A percentile compares a stretch with the other conserved stretches of the same genome.
Evolutionary conservation across 495 filamentous ascomycete genomes (phyloP).

Genomic region (Penicillium longicatenatum): DNA sequence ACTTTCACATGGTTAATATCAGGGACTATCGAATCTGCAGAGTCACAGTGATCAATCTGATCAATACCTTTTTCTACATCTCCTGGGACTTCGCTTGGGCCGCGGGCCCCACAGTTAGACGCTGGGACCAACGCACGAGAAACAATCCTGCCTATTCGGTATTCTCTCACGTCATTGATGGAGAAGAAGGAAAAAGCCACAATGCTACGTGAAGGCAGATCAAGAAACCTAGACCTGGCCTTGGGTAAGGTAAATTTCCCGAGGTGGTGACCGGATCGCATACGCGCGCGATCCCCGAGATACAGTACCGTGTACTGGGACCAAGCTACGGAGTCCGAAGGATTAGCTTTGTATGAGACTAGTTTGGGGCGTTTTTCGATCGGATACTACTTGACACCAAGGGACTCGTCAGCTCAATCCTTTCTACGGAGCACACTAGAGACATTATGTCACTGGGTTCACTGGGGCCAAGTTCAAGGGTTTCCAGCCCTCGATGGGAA

Average conservation of each 20-base stretch:
- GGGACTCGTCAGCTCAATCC: not conserved
- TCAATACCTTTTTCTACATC: not conserved
- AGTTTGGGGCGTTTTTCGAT: not conserved
- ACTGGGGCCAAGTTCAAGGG: not conserved
- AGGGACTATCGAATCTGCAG: not conserved
- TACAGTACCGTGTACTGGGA: not conserved
- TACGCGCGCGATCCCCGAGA: conserved; percentile 1
- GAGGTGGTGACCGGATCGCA: conserved; percentile 2
- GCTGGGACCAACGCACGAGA: conserved; percentile 2
- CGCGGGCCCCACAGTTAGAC: conserved; percentile 1
- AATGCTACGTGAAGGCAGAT: not conserved
- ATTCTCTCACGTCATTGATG: not conserved
- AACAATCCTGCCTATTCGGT: not conserved
- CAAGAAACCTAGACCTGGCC: not conserved
- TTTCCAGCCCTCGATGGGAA: not conserved
- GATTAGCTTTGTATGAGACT: not conserved
- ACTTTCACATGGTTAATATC: not conserved
- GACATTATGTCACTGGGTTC: not conserved
- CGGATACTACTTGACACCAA: not conserved
- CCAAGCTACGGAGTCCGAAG: conserved; percentile 1
- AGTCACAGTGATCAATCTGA: conserved; percentile 17
- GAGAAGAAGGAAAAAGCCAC: not conserved
- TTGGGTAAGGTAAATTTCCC: not conserved
- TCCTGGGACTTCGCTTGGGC: conserved; percentile 1
- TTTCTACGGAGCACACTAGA: not conserved